Base-by-base conservation (phyloP, 2,329 filamentous ascomycete genomes). In the Incumbomyces lentus region DNA sequence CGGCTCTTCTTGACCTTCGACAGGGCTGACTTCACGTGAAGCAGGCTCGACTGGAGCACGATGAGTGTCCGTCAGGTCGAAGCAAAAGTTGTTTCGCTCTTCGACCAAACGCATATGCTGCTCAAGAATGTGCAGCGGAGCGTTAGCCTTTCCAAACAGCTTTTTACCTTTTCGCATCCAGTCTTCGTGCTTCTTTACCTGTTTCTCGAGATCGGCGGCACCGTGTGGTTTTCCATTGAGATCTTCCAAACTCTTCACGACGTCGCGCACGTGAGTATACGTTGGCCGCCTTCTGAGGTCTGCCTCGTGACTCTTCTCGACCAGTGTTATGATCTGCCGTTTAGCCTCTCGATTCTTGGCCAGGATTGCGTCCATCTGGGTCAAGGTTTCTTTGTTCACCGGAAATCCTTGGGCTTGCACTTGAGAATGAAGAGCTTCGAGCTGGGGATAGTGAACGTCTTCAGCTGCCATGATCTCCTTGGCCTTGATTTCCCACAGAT, bases 111-210 rank as follows among this genome's bases (percentile, higher is more conserved):
- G 84, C 79, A 98, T 89, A 57, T 98, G 90, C 48, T 83, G 84
- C 59, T 90, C 92, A 22, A 98, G 74, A 53, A 98, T 98, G 63
- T 98, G 92, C 11, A 98, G 72, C 1, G 92, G 92, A 1, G 92
- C 92, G 61, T 98, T 98, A 1, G 92, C 92, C 65, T 98, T 98
- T 44, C 92, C 92, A 60, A 98, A 98, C 0, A 98, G 69, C 63
- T 95, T 95, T 69, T 98, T 98, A 42, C 92, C 92, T 59, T 87
- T 87, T 29, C 92, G 79, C 90, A 98, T 98, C 92, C 92, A 98
- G 63, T 98, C 92, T 62, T 98, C 92, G 55, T 96, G 92, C 6
- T 86, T 81, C 61, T 92, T 94, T 54, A 92, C 84, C 63, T 96
- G 88, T 53, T 87, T 89, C 61, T 98, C 92, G 3, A 98, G 76